Conservation (phyloP, 1,284 basidiomycete species). For the Fomitopsis palustris region DNA sequence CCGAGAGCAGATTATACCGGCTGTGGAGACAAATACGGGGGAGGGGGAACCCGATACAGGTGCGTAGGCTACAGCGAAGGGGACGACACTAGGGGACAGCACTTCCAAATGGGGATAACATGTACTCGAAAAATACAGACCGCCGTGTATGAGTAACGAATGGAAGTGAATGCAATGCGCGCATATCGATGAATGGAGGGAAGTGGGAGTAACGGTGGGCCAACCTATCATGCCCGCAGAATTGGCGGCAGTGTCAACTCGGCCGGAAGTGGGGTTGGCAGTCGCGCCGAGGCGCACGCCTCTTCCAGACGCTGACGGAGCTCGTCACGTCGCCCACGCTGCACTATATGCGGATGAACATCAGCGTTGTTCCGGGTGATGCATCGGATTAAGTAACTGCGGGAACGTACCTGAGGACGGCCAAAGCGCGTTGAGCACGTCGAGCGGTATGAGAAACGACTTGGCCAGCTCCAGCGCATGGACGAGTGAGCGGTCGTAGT, state of each 20-base stretch:
- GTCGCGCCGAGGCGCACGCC: constrained; percentile 22
- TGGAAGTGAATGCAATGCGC: background rate
- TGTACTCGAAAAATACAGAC: background rate
- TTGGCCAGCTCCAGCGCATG: constrained; percentile 67
- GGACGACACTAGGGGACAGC: background rate
- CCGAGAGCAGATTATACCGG: constrained; percentile 3
- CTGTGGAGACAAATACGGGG: background rate
- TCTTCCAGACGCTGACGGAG: constrained; percentile 24
- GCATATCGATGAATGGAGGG: background rate
- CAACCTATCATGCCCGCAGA: constrained; percentile 13
- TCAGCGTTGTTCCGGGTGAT: background rate
- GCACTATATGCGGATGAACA: constrained; percentile 14
- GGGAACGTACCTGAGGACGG: constrained; percentile 54
- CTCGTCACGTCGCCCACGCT: constrained; percentile 24
- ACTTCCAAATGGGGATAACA: constrained; percentile 2
- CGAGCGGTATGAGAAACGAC: constrained; percentile 56
- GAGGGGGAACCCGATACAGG: constrained; percentile 1
- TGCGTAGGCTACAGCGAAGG: constrained; percentile 7
- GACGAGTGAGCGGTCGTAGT: constrained; percentile 51
- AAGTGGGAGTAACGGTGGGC: background rate
- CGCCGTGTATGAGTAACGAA: constrained; percentile 1
- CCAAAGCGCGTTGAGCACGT: constrained; percentile 68
- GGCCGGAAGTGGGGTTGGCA: constrained; percentile 21
- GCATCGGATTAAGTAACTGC: background rate
- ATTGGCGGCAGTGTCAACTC: constrained; percentile 26